phyloP scores from a whole-genome alignment of 306 rosid species.

The Castanea sativa region DNA sequence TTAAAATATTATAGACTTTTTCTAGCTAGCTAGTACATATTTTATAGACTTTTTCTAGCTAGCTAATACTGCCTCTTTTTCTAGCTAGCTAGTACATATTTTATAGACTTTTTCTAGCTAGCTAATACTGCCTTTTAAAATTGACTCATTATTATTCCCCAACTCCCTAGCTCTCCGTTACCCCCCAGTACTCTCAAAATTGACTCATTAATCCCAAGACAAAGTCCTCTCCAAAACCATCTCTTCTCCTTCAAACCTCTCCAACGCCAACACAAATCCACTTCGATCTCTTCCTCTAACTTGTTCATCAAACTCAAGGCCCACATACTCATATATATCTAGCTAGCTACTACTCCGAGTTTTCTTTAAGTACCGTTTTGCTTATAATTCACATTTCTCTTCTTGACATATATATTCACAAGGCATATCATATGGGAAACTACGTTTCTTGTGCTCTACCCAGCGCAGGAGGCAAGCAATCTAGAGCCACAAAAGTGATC shows the following conservation, averaged over 20 bases:
- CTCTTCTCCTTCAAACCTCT: neutral
- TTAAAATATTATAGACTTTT: too few species aligned
- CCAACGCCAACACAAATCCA: neutral
- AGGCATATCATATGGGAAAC: conserved; percentile 65
- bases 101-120: conserved; percentile 6
- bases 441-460: conserved; percentile 66
- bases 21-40: neutral
- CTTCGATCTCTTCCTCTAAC: neutral
- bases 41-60: conserved; percentile 7
- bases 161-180: neutral
- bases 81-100: too few species aligned
- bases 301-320: too few species aligned
- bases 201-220: too few species aligned
- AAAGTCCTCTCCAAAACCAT: too few species aligned
- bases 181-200: too few species aligned
- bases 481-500: conserved; percentile 46
- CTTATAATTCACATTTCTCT: neutral
- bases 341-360: too few species aligned
- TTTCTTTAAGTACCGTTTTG: too few species aligned
- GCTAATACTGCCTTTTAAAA: neutral
- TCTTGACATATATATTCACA: neutral
- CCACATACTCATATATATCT: too few species aligned
- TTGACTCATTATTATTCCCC: neutral
- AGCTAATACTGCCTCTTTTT: neutral
- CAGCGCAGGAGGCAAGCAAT: conserved; percentile 32